Conservation (phyloP, 2,329 filamentous ascomycete genomes). For the Tolypocladium tropicale region DNA sequence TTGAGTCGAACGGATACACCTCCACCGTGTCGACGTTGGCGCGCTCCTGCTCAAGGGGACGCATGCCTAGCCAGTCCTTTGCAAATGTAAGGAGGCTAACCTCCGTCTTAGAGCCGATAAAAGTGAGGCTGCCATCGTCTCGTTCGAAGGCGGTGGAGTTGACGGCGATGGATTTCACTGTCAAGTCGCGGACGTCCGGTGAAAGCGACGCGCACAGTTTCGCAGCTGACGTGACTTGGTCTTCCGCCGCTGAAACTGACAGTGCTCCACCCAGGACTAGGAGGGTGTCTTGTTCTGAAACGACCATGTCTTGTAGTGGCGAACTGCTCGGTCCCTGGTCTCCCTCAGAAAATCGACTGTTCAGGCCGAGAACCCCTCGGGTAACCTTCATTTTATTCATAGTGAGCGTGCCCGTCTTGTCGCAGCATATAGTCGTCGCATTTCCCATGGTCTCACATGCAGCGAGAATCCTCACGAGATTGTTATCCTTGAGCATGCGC, state of each 20-base stretch:
- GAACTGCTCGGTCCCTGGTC: slow-evolving; percentile 4
- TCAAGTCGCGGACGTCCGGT: slow-evolving; percentile 17
- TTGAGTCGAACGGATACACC: slow-evolving; percentile 42
- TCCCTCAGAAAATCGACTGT: not conserved
- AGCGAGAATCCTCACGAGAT: slow-evolving; percentile 54
- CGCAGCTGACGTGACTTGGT: slow-evolving; percentile 4
- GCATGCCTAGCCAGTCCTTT: slow-evolving; percentile 36
- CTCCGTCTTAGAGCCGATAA: slow-evolving; percentile 45
- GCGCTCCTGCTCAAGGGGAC: slow-evolving; percentile 31
- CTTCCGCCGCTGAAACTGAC: too few species aligned
- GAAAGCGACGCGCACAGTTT: slow-evolving; percentile 7
- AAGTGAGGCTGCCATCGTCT: slow-evolving; percentile 27
- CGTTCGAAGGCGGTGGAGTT: slow-evolving; percentile 47
- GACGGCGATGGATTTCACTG: slow-evolving; percentile 36
- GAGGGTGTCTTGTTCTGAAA: slow-evolving; percentile 5
- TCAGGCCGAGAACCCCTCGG: not conserved
- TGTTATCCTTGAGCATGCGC: slow-evolving; percentile 61
- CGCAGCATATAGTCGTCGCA: slow-evolving; percentile 66
- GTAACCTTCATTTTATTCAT: not conserved
- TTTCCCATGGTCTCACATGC: slow-evolving; percentile 68
- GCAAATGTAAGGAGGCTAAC: slow-evolving; percentile 39
- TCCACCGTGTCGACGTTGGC: slow-evolving; percentile 32
- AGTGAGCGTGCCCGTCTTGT: slow-evolving; percentile 31
- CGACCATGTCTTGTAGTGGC: too few species aligned
- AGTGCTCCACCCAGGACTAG: too few species aligned